Percentiles rank a stretch among this genome's conserved stretches.
phyloP scores from a whole-genome alignment of 2,329 filamentous ascomycete genomes.

The Sarocladium kiliense region DNA sequence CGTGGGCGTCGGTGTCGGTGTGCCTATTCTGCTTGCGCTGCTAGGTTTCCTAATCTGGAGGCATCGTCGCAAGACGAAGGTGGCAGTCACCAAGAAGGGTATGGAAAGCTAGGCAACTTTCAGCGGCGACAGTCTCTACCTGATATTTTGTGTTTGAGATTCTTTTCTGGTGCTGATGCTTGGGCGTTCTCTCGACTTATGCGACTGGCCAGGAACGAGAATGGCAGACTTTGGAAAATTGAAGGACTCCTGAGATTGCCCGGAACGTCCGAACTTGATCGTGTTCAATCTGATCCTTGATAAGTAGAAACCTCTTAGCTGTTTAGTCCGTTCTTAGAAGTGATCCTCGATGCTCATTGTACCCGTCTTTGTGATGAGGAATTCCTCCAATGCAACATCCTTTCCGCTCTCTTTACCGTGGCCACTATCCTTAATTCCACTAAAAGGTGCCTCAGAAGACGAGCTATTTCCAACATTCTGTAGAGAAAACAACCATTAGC shows the following conservation, averaged over 20 bases:
- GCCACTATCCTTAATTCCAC: no score
- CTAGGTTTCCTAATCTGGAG: neutral
- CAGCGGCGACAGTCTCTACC: neutral
- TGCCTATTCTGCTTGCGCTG: neutral
- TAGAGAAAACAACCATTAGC: no score
- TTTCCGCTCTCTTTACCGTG: conserved; percentile 43
- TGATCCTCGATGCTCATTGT: conserved; percentile 33
- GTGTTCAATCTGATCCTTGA: no score
- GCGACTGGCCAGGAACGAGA: neutral
- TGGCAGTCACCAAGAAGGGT: neutral
- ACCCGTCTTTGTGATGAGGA: conserved; percentile 39
- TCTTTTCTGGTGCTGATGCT: neutral
- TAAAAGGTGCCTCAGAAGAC: no score
- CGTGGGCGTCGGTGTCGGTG: neutral
- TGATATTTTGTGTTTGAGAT: neutral
- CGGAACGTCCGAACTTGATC: no score
- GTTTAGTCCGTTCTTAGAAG: no score
- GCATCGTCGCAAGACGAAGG: neutral
- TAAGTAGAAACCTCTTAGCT: no score
- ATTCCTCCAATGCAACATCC: conserved; percentile 42
- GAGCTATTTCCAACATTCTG: no score
- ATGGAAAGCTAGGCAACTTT: neutral
- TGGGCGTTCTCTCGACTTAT: neutral
- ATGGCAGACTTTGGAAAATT: neutral
- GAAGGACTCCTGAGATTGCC: no score